Conservation (phyloP, 345 rosid genomes). For the Rhodomyrtus tomentosa region DNA sequence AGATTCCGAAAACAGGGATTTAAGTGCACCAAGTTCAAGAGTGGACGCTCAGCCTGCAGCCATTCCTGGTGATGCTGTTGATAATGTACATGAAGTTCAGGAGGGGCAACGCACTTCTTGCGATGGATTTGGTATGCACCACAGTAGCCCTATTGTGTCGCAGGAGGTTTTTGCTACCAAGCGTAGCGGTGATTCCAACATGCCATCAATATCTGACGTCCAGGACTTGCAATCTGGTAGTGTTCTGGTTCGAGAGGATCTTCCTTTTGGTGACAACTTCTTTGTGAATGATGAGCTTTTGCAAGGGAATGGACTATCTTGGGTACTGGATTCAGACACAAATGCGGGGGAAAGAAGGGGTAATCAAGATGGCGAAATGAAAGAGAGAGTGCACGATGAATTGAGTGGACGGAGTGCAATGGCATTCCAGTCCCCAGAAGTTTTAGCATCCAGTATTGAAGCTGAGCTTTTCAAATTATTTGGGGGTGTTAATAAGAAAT, state of each 20-base stretch:
- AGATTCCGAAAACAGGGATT: constrained; percentile 23
- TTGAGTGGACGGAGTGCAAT: constrained; percentile 4
- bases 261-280: constrained; percentile 55
- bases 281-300: constrained; percentile 84
- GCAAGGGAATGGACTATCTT: constrained; percentile 90
- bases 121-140: constrained; percentile 6
- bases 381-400: constrained; percentile 4
- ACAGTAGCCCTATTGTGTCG: constrained; percentile 5
- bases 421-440: constrained; percentile 24
- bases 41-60: constrained; percentile 16
- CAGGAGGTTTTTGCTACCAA: constrained; percentile 12
- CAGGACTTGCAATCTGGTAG: constrained; percentile 27
- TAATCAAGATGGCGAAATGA: constrained; percentile 7
- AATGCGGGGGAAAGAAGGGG: constrained; percentile 22
- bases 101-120: constrained; percentile 11
- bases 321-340: constrained; percentile 53
- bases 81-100: constrained; percentile 3
- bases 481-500: constrained; percentile 96
- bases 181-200: constrained; percentile 6
- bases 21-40: constrained; percentile 1
- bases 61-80: constrained; percentile 3
- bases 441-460: constrained; percentile 58
- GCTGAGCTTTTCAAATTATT: constrained; percentile 65
- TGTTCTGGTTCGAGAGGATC: constrained; percentile 42
- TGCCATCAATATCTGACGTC: constrained; percentile 12